Evolutionary conservation across 768 basidiomycete species (phyloP), one percentile per base, ranked within the genome.

Genomic region (Crepidotus variabilis): DNA sequence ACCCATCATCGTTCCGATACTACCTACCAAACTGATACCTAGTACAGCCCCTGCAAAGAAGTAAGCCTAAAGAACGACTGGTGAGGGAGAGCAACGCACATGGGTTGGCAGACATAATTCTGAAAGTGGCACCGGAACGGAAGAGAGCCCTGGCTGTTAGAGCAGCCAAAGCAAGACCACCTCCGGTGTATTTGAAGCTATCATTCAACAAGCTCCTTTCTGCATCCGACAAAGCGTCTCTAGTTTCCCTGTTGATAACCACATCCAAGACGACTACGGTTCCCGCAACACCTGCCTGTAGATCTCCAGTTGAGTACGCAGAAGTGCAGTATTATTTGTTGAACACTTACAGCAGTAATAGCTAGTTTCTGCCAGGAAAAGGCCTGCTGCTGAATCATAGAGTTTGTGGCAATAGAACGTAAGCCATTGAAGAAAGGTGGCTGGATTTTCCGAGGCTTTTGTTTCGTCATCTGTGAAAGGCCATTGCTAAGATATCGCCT

Each of bases 1-100:
- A 46, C 88, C 91, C 78, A 90, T 84, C 90, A 95, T 95, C 3
- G 85, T 82, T 0, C 90, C 92, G 55, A 95, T 90, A 57, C 84
- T 81, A 13, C 90, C 90, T 13, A 78, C 85, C 43, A 93, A 78
- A 70, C 91, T 87, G 51, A 88, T 83, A 60, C 90, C 92, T 47
- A 93, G 81, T 2, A 94, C 89, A 53, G 88, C 74, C 92, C 88
- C 87, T 88, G 54, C n/a, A 55, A 35, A n/a, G 48, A 50, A 14
- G 33, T 24, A 7, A 21, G 6, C 28, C 52, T 34, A 18, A 18
- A 47, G 21, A 34, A 47, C 14, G 51, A 16, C 32, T n/a, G 35
- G 18, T 28, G 45, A 14, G 20, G 22, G n/a, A 47, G 6, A 53
- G 22, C 3, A 13, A 69, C 83, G 57, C 61, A 86, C 90, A 93